Evolutionary conservation across 1,139 yeast species (phyloP).

Genomic region (Kodamaea ohmeri): DNA sequence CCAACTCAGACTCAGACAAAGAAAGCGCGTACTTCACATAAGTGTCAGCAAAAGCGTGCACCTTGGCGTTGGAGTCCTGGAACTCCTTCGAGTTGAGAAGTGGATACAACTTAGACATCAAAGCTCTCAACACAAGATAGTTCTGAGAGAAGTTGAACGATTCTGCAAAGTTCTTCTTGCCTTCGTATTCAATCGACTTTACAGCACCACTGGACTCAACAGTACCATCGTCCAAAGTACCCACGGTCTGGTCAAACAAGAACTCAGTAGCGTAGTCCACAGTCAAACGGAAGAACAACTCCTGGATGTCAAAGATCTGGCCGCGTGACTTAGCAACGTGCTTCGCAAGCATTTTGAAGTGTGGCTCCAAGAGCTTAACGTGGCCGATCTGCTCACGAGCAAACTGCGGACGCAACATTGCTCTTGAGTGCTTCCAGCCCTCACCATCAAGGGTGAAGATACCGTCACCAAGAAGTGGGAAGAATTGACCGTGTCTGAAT

Average conservation of each 20-base stretch:
- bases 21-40: slow-evolving; percentile 31
- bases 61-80: slow-evolving; percentile 20
- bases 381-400: slow-evolving; percentile 56
- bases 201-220: slow-evolving; percentile 10
- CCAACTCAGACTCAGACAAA: slow-evolving; percentile 33
- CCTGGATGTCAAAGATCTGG: slow-evolving; percentile 33
- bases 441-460: slow-evolving; percentile 55
- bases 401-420: slow-evolving; percentile 60
- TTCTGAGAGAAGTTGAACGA: slow-evolving; percentile 35
- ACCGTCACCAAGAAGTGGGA: slow-evolving; percentile 35
- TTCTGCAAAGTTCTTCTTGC: slow-evolving; percentile 27
- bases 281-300: slow-evolving; percentile 38
- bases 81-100: slow-evolving; percentile 31
- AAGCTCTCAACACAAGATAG: slow-evolving; percentile 28
- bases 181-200: slow-evolving; percentile 22
- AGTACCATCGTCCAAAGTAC: slow-evolving; percentile 28
- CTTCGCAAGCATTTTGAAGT: slow-evolving; percentile 37
- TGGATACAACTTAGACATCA: slow-evolving; percentile 29
- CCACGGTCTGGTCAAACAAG: slow-evolving; percentile 38
- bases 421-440: slow-evolving; percentile 58
- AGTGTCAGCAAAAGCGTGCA: slow-evolving; percentile 29
- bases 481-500: slow-evolving; percentile 21
- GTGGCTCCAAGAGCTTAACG: slow-evolving; percentile 47
- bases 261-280: slow-evolving; percentile 44
- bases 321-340: slow-evolving; percentile 28